Evolutionary conservation across 192 early-diverging fungal genomes (phyloP), one percentile per base, ranked within the genome.

Genomic region (Entophlyctis luteolus): DNA sequence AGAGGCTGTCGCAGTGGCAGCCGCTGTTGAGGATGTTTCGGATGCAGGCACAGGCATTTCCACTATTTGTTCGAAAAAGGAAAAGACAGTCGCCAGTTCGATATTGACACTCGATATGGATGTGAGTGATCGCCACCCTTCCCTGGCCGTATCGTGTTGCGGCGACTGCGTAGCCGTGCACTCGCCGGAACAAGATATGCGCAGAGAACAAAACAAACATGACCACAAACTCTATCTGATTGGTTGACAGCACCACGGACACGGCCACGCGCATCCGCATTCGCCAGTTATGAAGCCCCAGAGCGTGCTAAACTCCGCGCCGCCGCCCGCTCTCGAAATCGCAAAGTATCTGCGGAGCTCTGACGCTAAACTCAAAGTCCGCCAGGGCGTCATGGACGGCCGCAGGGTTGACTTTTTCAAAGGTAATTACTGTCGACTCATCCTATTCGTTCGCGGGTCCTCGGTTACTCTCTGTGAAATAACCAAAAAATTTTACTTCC

Each of bases 381-480:
- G 90, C 73, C 86, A 92, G 71, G 96, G 96, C 42, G 84, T 92
- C 36, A 79, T 96, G 33, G 91, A 93, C 67, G 96, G 93, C 22
- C 86, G 86, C 22, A 80, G 94, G 47, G 89, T 95, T n/a, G 91
- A 92, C 38, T 96, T 88, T 74, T 94, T 96, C 75, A 93, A 95
- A 79, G 89, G 91, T 90, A 70, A 58, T 59, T 12, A 18, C 22
- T 67, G 32, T 45, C 12, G 10, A 14, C 42, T n/a, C 42, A 45
- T 45, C n/a, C 10, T n/a, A 45, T 45, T 10, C n/a, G 42, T 10
- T 45, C 42, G 42, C 12, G n/a, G 42, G 42, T 14, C 42, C 42
- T 14, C n/a, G 10, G 10, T 45, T 45, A 14, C 42, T 14, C 12
- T 14, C n/a, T n/a, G n/a, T n/a, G n/a, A n/a, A n/a, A n/a, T n/a